Percentiles rank a stretch among this genome's conserved stretches.
These are phyloP conservation scores for Suillus brevipes DNA, from an alignment of 768 basidiomycete species.

Conservation along the genomic window DNA sequence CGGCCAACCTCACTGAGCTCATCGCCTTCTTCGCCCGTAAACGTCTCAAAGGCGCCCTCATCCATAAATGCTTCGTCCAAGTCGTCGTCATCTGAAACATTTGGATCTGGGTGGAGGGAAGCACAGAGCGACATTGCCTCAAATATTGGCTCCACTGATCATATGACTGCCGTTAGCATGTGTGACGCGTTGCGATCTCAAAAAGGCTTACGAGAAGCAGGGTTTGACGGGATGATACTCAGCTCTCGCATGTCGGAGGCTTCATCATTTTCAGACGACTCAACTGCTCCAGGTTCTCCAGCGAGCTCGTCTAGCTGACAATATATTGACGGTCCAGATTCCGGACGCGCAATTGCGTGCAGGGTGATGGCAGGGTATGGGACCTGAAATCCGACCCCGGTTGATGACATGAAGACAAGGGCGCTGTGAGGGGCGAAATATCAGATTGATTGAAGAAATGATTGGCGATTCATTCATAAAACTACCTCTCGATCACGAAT, in stretches of 20 bases:
- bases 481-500: slow-evolving; percentile 85
- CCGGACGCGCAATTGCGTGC: slow-evolving; percentile 84
- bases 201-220: slow-evolving; percentile 55
- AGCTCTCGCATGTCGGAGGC: slow-evolving; percentile 75
- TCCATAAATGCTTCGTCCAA: slow-evolving; percentile 60
- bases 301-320: slow-evolving; percentile 87
- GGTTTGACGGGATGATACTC: slow-evolving; percentile 63
- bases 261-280: slow-evolving; percentile 37
- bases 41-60: slow-evolving; percentile 45
- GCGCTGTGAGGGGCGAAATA: slow-evolving; percentile 43
- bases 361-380: slow-evolving; percentile 89
- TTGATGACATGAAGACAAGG: slow-evolving; percentile 72
- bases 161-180: slow-evolving; percentile 6
- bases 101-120: slow-evolving; percentile 77
- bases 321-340: slow-evolving; percentile 72
- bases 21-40: slow-evolving; percentile 57
- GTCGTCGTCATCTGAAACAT: slow-evolving; percentile 42
- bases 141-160: slow-evolving; percentile 79
- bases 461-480: slow-evolving; percentile 9
- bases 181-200: background rate
- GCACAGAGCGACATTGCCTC: slow-evolving; percentile 85
- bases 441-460: slow-evolving; percentile 4
- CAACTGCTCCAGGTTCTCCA: slow-evolving; percentile 34
- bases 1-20: slow-evolving; percentile 87
- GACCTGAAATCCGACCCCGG: slow-evolving; percentile 77